Conservation (phyloP, 2,329 filamentous ascomycete genomes). For the Fusarium sp. region DNA sequence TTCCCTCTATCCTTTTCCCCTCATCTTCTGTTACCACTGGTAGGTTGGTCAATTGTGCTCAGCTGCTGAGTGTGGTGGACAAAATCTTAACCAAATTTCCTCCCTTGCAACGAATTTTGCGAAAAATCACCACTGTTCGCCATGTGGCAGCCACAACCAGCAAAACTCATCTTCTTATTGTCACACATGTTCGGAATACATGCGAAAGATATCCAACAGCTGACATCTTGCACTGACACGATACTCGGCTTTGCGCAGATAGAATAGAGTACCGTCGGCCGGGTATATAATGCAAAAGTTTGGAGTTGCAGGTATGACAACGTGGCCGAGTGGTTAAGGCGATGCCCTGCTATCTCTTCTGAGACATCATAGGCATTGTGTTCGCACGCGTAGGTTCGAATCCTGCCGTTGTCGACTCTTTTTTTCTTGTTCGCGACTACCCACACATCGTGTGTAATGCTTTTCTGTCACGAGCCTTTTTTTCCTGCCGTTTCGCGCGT, state of each 20-base stretch:
- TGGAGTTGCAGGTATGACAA: background rate
- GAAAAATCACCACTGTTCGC: background rate
- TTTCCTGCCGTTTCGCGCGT: background rate
- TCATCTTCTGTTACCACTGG: background rate
- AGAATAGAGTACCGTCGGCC: accelerated
- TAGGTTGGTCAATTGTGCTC: background rate
- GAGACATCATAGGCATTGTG: constrained; percentile 33
- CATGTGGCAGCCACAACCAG: background rate
- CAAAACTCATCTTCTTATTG: background rate
- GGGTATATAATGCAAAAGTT: background rate
- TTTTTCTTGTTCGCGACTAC: background rate
- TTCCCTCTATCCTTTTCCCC: background rate
- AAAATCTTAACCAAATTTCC: accelerated
- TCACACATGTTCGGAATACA: background rate
- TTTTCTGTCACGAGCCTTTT: background rate
- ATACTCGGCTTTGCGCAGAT: accelerated
- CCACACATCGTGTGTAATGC: background rate
- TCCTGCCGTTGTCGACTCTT: constrained; percentile 31
- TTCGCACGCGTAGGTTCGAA: constrained; percentile 35
- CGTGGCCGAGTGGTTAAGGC: constrained; percentile 35
- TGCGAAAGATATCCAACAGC: background rate
- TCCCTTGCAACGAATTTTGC: background rate
- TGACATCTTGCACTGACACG: accelerated
- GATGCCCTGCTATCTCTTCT: constrained; percentile 29
- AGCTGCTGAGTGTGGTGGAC: accelerated